These are phyloP conservation scores for Physcomitrellopsis africana DNA, from an alignment of 225 moss, liverwort and hornwort genomes.

Conservation along the genomic window DNA sequence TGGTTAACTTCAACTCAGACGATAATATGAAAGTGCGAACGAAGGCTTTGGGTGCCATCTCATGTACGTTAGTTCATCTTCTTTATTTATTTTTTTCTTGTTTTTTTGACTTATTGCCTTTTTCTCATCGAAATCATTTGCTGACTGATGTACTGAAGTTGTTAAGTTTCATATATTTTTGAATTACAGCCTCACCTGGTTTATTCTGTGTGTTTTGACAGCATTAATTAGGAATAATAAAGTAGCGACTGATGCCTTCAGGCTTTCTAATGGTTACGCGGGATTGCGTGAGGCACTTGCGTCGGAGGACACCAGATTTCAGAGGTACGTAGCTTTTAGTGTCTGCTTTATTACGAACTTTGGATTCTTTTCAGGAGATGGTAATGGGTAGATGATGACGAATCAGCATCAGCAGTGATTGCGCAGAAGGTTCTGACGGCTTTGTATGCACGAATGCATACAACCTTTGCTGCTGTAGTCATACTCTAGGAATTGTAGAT, in stretches of 20 bases:
- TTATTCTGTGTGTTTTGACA: conserved; percentile 25
- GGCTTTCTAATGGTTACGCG: conserved; percentile 72
- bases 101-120: background rate
- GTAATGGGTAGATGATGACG: no score
- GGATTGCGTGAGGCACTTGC: conserved; percentile 76
- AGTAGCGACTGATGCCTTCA: conserved; percentile 67
- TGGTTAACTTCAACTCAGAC: conserved; percentile 64
- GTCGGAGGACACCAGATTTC: conserved; percentile 65
- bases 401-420: no score
- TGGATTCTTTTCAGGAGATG: no score
- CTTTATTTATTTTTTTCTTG: background rate
- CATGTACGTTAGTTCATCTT: conserved; percentile 56
- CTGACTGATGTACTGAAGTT: background rate
- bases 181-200: conserved; percentile 16
- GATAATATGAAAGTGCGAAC: conserved; percentile 65
- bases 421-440: background rate
- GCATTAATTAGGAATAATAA: conserved; percentile 83
- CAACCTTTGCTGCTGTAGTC: background rate
- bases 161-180: background rate
- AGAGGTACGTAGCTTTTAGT: conserved; percentile 48
- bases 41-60: conserved; percentile 87
- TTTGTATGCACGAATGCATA: background rate
- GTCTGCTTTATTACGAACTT: no score
- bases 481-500: background rate
- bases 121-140: background rate